Base-by-base conservation (phyloP, 177 flowering plant species). In the Vitis hybrid region DNA sequence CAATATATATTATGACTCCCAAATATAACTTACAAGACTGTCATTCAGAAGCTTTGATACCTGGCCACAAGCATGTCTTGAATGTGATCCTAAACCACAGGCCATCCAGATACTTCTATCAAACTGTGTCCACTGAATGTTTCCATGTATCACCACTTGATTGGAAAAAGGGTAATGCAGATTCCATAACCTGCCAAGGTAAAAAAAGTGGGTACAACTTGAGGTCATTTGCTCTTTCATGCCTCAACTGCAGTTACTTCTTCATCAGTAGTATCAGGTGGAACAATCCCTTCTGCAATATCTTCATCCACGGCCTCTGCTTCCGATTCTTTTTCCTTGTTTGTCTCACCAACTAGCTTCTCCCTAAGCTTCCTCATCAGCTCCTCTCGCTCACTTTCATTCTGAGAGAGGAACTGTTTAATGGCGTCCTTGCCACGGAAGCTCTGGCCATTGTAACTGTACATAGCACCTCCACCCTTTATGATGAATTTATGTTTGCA, bases 401-500 rank as follows among this genome's bases (percentile, higher is more conserved):
- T 89, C 71, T 71, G 81, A 29, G 63, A 58, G 45, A 95, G 78
- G 69, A 81, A 84, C 48, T 59, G 63, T 70, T 83, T 93, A 7
- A 93, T 29, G 8, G 87, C 88, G 33, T 91, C 98, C 79, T 78
- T 91, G 11, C 99, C 99, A 53, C 63, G 84, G 72, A 80, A 83
- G 10, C 19, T 86, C 67, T 77, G 78, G 3, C 60, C 92, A 64
- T 90, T 81, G n/a, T 80, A 61, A 60, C 62, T 19, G 64, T 78
- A 88, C 33, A 67, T 67, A 18, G 85, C 50, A 5, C 89, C 75
- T 33, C 83, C 92, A 5, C 56, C 59, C 71, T 90, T 93, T 1
- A 73, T 66, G n/a, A 91, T 77, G 76, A 90, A 82, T 68, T 90
- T 88, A 75, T 89, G 88, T 61, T 93, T 93, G 63, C 73, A 16